Evolutionary conservation across 495 filamentous ascomycete genomes (phyloP), one percentile per base, ranked within the genome.

Genomic region (Xylona heveae): DNA sequence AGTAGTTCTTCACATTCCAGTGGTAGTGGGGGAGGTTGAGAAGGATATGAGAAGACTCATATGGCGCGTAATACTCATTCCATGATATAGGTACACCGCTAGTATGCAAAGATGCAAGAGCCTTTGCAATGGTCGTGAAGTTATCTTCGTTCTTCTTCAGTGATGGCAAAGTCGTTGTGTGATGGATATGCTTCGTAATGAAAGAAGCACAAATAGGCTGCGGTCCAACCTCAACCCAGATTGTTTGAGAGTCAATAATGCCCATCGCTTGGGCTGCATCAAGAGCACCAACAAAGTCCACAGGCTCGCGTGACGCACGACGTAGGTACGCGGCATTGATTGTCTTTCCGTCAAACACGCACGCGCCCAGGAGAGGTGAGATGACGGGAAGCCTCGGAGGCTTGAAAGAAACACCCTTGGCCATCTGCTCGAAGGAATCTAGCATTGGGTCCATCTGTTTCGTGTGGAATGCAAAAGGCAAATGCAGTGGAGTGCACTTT

Each of bases 391-490:
- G 19, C 1, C 23, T 42, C 0, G 42, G 33, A n/a, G 7, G 22
- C 4, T 44, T 23, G 47, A 62, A 64, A 4, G 41, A 34, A 2
- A 65, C 53, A 5, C 36, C 21, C 1, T 46, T 35, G 0, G 55
- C 50, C 5, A 50, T 35, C 0, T n/a, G 19, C 42, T 58, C 54
- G 36, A 63, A 58, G 4, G 47, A 40, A 3, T 58, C 54, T 0
- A 68, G 41, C 21, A 68, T 61, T 0, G 61, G 53, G 15, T 65
- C 60, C 18, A 56, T 55, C 42, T 68, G 64, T 0, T 49, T 43
- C 2, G 62, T 58, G 43, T 70, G 65, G 48, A 66, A 70, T 1
- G 63, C 63, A 44, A 60, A 66, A 1, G 61, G 46, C 8, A 68
- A 46, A 32, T 60, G 53, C 4, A 68, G 44, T 21, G 34, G 51